Evolutionary conservation across 257 asterid genomes (phyloP).

Genomic region (Gynochthodes officinalis): DNA sequence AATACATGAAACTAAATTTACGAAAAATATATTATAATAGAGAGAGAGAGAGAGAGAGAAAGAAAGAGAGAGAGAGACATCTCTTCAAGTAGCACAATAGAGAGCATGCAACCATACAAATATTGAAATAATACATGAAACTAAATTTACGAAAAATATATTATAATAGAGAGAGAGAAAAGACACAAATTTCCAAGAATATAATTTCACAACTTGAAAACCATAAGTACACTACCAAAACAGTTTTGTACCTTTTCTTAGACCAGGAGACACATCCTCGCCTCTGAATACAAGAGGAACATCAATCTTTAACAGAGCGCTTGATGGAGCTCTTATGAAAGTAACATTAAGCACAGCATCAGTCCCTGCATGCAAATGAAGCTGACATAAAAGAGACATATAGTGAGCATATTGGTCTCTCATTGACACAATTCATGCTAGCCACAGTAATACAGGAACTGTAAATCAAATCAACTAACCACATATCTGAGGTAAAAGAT

Average conservation of each 20-base stretch:
- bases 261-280: slow-evolving; percentile 88
- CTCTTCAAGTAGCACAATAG: too few species aligned
- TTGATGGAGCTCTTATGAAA: slow-evolving; percentile 88
- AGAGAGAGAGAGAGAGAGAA: background rate
- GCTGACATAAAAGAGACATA: slow-evolving; percentile 51
- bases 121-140: too few species aligned
- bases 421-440: too few species aligned
- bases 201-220: slow-evolving; percentile 8
- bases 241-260: slow-evolving; percentile 56
- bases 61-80: too few species aligned
- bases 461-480: too few species aligned
- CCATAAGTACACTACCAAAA: background rate
- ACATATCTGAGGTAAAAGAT: too few species aligned
- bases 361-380: slow-evolving; percentile 79
- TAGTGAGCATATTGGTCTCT: slow-evolving; percentile 2
- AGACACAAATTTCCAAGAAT: background rate
- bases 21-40: too few species aligned
- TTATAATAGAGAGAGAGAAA: too few species aligned
- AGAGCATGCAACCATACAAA: too few species aligned
- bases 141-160: too few species aligned
- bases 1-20: too few species aligned
- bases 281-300: slow-evolving; percentile 80
- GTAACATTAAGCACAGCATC: slow-evolving; percentile 84
- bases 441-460: too few species aligned
- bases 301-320: slow-evolving; percentile 62